Percentiles rank a stretch among this genome's conserved stretches.
Conservation (phyloP, 2,329 filamentous ascomycete species). For the Meredithiella fracta region DNA sequence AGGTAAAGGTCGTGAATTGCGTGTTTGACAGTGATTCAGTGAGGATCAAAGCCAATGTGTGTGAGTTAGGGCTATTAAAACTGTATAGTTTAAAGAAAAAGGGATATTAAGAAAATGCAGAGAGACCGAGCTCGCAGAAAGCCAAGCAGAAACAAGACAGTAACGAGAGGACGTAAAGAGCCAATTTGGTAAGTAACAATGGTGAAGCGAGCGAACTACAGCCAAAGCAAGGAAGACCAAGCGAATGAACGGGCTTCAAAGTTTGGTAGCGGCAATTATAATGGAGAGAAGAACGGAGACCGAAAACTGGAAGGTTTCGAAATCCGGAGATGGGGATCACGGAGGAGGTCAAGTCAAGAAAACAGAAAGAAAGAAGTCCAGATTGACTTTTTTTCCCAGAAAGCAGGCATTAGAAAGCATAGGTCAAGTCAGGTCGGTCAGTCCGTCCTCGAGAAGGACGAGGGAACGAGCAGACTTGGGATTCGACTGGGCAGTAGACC, state of each 20-base stretch:
- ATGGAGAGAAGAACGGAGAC: background rate
- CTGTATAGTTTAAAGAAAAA: constrained; percentile 1
- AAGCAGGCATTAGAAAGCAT: background rate
- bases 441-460: background rate
- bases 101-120: background rate
- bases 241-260: constrained; percentile 2
- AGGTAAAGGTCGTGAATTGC: background rate
- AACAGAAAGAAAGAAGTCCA: background rate
- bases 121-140: background rate
- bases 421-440: background rate
- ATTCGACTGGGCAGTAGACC: background rate
- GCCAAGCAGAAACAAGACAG: constrained; percentile 7
- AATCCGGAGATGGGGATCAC: background rate
- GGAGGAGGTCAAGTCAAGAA: background rate
- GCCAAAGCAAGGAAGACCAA: constrained; percentile 7
- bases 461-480: background rate
- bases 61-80: background rate
- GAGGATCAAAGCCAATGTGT: background rate
- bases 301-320: constrained; percentile 6
- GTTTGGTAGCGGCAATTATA: background rate
- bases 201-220: background rate
- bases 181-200: background rate
- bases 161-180: constrained; percentile 3
- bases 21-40: background rate
- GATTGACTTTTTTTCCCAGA: background rate